Conservation (phyloP, 345 rosid species). For the Syzygium aqueum region DNA sequence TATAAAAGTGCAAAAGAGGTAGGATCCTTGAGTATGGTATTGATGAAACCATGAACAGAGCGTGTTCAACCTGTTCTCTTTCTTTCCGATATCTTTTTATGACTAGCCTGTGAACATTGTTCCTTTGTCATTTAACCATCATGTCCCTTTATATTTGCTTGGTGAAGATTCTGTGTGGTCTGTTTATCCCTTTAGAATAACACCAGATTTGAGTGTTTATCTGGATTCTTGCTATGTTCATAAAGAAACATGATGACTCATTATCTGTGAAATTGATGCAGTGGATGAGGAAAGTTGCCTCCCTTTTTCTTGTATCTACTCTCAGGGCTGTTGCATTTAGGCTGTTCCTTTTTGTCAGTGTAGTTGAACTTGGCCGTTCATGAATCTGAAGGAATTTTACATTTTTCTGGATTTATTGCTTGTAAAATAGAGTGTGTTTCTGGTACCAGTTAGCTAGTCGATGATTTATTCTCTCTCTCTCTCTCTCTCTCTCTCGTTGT, state of each 20-base stretch:
- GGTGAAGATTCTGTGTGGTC: not conserved
- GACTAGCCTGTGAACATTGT: not conserved
- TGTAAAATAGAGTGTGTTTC: not conserved
- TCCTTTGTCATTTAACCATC: not conserved
- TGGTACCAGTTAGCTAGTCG: not conserved
- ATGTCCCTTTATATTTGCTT: not conserved
- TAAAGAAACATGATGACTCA: not conserved
- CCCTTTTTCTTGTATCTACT: not conserved
- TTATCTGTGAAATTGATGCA: not conserved
- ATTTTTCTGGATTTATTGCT: not conserved
- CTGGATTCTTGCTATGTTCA: not conserved
- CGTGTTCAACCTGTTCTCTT: not conserved
- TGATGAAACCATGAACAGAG: not conserved
- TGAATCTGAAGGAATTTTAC: not conserved
- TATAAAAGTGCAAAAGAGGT: not conserved
- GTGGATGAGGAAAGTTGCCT: not conserved
- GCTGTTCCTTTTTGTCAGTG: not conserved
- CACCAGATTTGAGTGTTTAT: not conserved
- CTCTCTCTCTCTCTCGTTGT: not conserved
- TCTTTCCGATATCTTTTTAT: not conserved
- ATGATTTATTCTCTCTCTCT: not conserved
- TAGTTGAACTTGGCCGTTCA: not conserved
- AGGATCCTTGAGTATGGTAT: not conserved
- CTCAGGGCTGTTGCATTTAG: not conserved
- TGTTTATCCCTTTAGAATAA: not conserved